Evolutionary conservation across 2,329 filamentous ascomycete species (phyloP).

Genomic region (Trichoderma polysporum): DNA sequence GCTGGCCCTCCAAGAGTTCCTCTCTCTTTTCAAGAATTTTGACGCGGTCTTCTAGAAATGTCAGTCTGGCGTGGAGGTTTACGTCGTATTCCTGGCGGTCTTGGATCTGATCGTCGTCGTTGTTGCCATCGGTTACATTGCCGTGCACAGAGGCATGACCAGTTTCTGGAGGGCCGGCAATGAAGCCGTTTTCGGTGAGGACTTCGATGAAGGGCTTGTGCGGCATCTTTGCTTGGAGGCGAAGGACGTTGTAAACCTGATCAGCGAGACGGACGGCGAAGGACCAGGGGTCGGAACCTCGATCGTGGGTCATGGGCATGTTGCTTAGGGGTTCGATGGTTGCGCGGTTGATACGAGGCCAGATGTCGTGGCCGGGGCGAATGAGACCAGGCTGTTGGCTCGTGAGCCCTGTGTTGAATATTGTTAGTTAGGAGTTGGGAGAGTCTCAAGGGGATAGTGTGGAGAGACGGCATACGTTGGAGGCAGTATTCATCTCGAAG

Average conservation of each 20-base stretch:
- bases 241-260: slow-evolving; percentile 14
- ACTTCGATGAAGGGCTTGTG: slow-evolving; percentile 16
- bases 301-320: slow-evolving; percentile 16
- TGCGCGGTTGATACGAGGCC: slow-evolving; percentile 11
- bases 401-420: background rate
- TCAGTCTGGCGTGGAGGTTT: background rate
- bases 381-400: background rate
- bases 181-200: slow-evolving; percentile 5
- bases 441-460: background rate
- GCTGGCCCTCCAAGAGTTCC: background rate
- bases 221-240: slow-evolving; percentile 7
- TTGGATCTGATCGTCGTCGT: background rate
- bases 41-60: slow-evolving; percentile 17
- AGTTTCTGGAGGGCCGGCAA: background rate
- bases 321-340: slow-evolving; percentile 3
- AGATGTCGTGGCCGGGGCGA: slow-evolving; percentile 10
- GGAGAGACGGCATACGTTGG: background rate
- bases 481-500: slow-evolving; percentile 8
- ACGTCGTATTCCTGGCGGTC: background rate
- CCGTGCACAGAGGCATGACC: background rate
- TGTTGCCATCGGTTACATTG: background rate
- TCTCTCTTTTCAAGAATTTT: slow-evolving; percentile 13
- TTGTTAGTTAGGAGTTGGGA: background rate
- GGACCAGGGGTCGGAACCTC: background rate
- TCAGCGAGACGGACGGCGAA: slow-evolving; percentile 12